Conservation (phyloP, 139 green algal genomes). For the Chlamydomonas sphaeroides region DNA sequence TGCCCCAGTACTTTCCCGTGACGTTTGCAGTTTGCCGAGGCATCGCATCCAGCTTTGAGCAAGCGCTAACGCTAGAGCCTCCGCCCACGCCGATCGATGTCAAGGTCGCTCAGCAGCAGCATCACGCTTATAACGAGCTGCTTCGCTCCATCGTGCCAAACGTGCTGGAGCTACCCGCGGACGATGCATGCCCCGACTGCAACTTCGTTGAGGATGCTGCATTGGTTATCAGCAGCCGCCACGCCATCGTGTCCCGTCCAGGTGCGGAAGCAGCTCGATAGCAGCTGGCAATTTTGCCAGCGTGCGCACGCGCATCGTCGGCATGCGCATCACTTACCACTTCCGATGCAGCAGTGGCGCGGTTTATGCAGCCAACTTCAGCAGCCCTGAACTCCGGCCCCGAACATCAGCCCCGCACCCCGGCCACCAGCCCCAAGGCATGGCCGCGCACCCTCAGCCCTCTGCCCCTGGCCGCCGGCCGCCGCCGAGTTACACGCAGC, state of each 20-base stretch:
- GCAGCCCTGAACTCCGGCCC: too few relatives aligned
- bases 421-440: too few relatives aligned
- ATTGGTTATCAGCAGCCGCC: neutral
- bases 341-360: neutral
- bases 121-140: constrained; percentile 32
- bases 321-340: too few relatives aligned
- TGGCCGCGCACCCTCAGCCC: too few relatives aligned
- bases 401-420: neutral
- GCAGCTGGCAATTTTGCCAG: too few relatives aligned
- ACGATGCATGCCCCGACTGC: constrained; percentile 43
- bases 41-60: constrained; percentile 14
- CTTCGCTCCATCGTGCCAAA: constrained; percentile 1
- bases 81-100: constrained; percentile 31
- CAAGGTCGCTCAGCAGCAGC: neutral
- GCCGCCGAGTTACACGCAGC: too few relatives aligned
- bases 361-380: too few relatives aligned
- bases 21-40: constrained; percentile 21
- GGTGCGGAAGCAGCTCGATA: too few relatives aligned
- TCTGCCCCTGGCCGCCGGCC: too few relatives aligned
- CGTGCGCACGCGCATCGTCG: too few relatives aligned
- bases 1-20: too few relatives aligned
- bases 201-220: constrained; percentile 46
- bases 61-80: constrained; percentile 18
- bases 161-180: constrained; percentile 11
- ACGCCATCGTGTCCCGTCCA: constrained; percentile 11